Evolutionary conservation across 345 rosid species (phyloP).

Genomic region (Citrus glauca): DNA sequence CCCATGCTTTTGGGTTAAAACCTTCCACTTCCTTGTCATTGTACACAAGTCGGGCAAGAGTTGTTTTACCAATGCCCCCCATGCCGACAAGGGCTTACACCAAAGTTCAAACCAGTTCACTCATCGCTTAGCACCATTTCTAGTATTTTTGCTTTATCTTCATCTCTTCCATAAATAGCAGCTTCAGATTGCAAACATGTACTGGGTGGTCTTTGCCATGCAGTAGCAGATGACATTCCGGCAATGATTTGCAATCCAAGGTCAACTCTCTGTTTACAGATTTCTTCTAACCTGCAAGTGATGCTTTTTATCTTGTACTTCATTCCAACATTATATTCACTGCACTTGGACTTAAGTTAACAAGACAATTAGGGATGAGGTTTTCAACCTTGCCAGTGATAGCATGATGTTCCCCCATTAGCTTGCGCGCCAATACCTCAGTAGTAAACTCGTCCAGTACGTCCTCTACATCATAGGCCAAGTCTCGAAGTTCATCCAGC

Average conservation of each 20-base stretch:
- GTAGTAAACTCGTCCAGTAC: not conserved
- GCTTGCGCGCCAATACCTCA: not conserved
- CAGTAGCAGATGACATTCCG: no score
- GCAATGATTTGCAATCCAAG: not conserved
- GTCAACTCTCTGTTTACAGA: not conserved
- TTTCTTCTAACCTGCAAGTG: not conserved
- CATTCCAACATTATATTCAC: not conserved
- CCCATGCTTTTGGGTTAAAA: not conserved
- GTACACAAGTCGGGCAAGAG: not conserved
- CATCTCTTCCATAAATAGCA: not conserved
- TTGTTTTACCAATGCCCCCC: not conserved
- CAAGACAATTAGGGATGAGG: not conserved
- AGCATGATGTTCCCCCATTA: not conserved
- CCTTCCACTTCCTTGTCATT: not conserved
- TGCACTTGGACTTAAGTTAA: not conserved
- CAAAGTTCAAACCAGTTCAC: not conserved
- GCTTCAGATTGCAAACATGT: not conserved
- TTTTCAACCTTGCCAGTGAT: not conserved
- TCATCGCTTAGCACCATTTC: not conserved
- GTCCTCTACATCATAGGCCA: not conserved
- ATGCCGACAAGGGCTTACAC: not conserved
- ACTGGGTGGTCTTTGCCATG: not conserved
- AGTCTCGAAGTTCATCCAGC: no score
- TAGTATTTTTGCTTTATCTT: not conserved
- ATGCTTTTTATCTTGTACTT: not conserved